These are phyloP conservation scores for Mortierella sp. DNA, from an alignment of 371 early-diverging fungal species.

Conservation along the genomic window DNA sequence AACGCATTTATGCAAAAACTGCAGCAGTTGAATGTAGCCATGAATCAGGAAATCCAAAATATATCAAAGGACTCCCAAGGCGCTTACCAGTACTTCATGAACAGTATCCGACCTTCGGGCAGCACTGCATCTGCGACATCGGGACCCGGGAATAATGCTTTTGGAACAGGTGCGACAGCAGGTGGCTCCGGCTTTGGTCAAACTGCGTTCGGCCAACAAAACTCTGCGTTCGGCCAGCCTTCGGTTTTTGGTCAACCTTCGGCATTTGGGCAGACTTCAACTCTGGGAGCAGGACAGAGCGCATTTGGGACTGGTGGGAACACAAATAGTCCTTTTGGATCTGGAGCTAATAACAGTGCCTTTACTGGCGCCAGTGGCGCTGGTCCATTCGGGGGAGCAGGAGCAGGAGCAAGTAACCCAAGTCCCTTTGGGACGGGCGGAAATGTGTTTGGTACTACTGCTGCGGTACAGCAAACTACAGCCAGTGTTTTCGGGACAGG, in stretches of 20 bases:
- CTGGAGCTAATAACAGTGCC: background rate
- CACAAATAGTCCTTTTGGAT: slow-evolving; percentile 11
- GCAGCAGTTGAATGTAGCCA: slow-evolving; percentile 30
- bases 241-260: slow-evolving; percentile 17
- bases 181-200: slow-evolving; percentile 26
- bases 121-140: slow-evolving; percentile 16
- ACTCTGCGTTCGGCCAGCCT: slow-evolving; percentile 15
- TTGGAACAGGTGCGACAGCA: slow-evolving; percentile 15
- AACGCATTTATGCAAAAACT: slow-evolving; percentile 41
- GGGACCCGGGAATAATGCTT: slow-evolving; percentile 1
- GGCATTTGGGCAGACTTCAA: slow-evolving; percentile 23
- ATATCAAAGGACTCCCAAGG: slow-evolving; percentile 25
- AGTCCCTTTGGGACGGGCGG: slow-evolving; percentile 25
- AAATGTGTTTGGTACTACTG: slow-evolving; percentile 17
- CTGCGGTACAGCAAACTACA: slow-evolving; percentile 7
- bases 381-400: slow-evolving; percentile 31
- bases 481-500: slow-evolving; percentile 39
- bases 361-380: slow-evolving; percentile 1
- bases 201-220: slow-evolving; percentile 27
- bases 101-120: slow-evolving; percentile 17
- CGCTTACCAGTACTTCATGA: slow-evolving; percentile 44
- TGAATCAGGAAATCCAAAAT: slow-evolving; percentile 41
- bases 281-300: slow-evolving; percentile 16
- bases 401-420: slow-evolving; percentile 3
- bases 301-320: slow-evolving; percentile 30